phyloP scores from a whole-genome alignment of 148 eudicot species.

The Rheum nobile region DNA sequence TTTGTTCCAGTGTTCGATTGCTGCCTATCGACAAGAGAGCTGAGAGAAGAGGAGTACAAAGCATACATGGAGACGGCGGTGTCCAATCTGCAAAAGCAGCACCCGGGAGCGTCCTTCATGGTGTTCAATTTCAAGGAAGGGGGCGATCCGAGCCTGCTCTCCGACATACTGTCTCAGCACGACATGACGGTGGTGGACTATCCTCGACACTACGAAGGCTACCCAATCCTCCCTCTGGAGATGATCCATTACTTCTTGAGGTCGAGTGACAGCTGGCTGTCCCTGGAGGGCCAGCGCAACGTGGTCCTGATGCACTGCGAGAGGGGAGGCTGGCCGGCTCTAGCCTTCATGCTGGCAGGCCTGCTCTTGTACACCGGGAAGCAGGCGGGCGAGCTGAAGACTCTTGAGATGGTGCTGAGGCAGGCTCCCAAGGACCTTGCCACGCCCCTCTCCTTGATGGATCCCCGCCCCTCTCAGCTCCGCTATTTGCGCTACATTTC shows the following conservation, averaged over 20 bases:
- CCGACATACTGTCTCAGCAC: constrained; percentile 40
- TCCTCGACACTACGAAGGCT: constrained; percentile 48
- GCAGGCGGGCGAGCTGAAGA: constrained; percentile 37
- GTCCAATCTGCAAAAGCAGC: constrained; percentile 30
- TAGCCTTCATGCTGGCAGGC: constrained; percentile 64
- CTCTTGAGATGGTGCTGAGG: constrained; percentile 47
- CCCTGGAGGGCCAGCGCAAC: constrained; percentile 39
- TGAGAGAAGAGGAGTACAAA: constrained; percentile 30
- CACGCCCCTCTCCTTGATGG: constrained; percentile 26
- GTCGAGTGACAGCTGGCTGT: constrained; percentile 64
- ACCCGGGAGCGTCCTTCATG: constrained; percentile 56
- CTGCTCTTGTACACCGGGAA: constrained; percentile 51
- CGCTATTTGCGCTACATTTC: constrained; percentile 56
- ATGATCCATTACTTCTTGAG: constrained; percentile 47
- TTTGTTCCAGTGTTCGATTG: constrained; percentile 63
- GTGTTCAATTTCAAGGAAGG: constrained; percentile 55
- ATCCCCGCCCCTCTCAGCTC: constrained; percentile 55
- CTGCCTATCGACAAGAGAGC: constrained; percentile 39
- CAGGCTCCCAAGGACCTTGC: constrained; percentile 43
- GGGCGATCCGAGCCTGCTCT: constrained; percentile 21
- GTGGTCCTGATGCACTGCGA: constrained; percentile 70
- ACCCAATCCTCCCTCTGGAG: constrained; percentile 47
- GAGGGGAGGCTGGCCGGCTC: constrained; percentile 64
- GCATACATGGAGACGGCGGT: constrained; percentile 35
- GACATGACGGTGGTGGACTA: constrained; percentile 62